These are phyloP conservation scores for Meripilus lineatus DNA, from an alignment of 1,284 basidiomycete genomes.

Conservation along the genomic window DNA sequence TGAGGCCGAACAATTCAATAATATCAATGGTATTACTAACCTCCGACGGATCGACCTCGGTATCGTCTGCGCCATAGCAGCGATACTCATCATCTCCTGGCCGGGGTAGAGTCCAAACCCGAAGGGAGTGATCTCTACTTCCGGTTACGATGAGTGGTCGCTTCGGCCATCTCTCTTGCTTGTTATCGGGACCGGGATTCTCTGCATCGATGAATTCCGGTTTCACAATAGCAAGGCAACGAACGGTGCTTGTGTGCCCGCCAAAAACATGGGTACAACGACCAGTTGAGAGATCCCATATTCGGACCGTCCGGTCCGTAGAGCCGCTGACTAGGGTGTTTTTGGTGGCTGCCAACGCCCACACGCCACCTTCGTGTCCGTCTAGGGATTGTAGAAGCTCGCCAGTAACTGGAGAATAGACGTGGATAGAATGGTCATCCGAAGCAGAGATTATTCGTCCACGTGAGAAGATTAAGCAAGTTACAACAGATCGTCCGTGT, in stretches of 20 bases:
- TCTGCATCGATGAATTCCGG: conserved; percentile 77
- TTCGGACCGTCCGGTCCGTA: conserved; percentile 90
- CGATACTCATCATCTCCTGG: conserved; percentile 74
- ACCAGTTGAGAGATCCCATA: conserved; percentile 84
- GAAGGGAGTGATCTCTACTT: conserved; percentile 83
- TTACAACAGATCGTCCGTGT: conserved; percentile 87
- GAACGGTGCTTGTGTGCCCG: conserved; percentile 91
- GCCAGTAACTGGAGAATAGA: conserved; percentile 83
- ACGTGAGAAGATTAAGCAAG: conserved; percentile 89
- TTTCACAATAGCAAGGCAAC: conserved; percentile 86
- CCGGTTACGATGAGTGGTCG: conserved; percentile 89
- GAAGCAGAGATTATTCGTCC: conserved; percentile 94
- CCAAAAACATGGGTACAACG: conserved; percentile 87
- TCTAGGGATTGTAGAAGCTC: conserved; percentile 68
- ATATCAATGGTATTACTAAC: conserved; percentile 31
- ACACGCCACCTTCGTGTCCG: conserved; percentile 93
- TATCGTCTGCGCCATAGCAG: conserved; percentile 65
- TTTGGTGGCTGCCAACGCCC: conserved; percentile 84
- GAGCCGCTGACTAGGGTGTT: conserved; percentile 90
- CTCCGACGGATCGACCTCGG: conserved; percentile 64
- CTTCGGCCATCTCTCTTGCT: conserved; percentile 78
- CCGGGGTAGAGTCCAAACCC: conserved; percentile 87
- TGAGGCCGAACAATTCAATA: neutral
- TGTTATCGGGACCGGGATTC: conserved; percentile 49
- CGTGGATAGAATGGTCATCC: conserved; percentile 90